Evolutionary conservation across 2,329 filamentous ascomycete species (phyloP), one percentile per base, ranked within the genome.

Genomic region (Fusarium albidum): DNA sequence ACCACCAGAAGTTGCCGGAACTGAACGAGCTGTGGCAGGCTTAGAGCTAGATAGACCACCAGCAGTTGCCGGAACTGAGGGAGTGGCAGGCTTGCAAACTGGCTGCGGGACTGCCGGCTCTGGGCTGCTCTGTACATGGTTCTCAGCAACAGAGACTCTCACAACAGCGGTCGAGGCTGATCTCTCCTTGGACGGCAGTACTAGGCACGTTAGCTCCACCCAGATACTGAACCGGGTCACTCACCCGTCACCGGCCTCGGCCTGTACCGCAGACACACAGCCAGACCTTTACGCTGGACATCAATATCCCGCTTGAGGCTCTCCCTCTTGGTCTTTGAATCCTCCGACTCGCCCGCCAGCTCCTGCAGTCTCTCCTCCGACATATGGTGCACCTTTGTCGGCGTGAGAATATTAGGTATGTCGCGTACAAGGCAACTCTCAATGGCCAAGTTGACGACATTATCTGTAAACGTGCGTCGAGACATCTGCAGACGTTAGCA

Each of bases 391-490:
- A 81, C 71, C 1, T 60, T 64, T 1, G 65, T 67, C 2, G 75
- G 68, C 0, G 73, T 77, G 27, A 82, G 68, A 3, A 82, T 77
- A 0, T 54, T 46, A 1, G 73, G 70, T 0, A 82, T 51, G 2
- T 76, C 71, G 1, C 50, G 63, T 0, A 83, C 64, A 1, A 83
- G 73, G 37, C 77, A 81, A 27, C 76, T 77, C 57, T 83, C 80
- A 1, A 80, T 69, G 0, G 73, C 79, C 1, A 82, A 68, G n/a
- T 73, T 79, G 14, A 76, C 70, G 9, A 82, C 68, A 15, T 80
- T 80, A 5, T 83, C 76, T 4, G 77, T 69, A 40, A 82, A 80
- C 0, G 74, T 77, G 11, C 74, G 61, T 4, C 76, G 68, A 2
- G 76, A 74, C 63, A 77, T 74, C 75, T 79, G 7, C 25, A 14